Percentiles rank a stretch among this genome's conserved stretches.
phyloP scores from a whole-genome alignment of 2,329 filamentous ascomycete species.

The Moelleriella libera region DNA sequence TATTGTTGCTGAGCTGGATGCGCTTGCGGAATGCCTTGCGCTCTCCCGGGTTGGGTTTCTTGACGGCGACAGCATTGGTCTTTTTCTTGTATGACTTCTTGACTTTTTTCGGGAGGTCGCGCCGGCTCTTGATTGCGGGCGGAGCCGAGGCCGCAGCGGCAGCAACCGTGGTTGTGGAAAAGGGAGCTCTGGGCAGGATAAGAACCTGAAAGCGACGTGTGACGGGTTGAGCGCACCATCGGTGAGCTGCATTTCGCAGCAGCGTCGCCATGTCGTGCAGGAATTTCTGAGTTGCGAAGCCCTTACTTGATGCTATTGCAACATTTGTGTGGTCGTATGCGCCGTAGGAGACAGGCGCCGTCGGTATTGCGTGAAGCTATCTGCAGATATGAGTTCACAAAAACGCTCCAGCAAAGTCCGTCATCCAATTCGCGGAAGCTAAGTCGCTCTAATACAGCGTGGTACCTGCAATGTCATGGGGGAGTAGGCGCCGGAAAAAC shows the following conservation, averaged over 20 bases:
- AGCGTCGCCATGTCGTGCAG: constrained; percentile 8
- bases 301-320: too few species aligned
- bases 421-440: too few species aligned
- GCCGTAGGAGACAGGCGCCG: too few species aligned
- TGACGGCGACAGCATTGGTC: constrained; percentile 25
- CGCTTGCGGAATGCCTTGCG: constrained; percentile 77
- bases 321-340: too few species aligned
- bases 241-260: constrained; percentile 25
- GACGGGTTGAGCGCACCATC: constrained; percentile 6
- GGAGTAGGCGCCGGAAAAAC: too few species aligned
- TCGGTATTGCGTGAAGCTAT: too few species aligned
- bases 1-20: constrained; percentile 86
- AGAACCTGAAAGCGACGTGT: constrained; percentile 18
- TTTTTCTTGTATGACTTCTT: constrained; percentile 40
- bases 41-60: constrained; percentile 59
- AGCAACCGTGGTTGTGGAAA: constrained; percentile 20
- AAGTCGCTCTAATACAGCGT: too few species aligned
- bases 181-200: constrained; percentile 19
- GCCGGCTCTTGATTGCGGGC: constrained; percentile 18
- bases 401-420: too few species aligned
- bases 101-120: constrained; percentile 21
- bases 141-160: constrained; percentile 13
- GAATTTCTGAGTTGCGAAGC: too few species aligned
- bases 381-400: too few species aligned
- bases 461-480: too few species aligned